Percentiles rank a stretch among this genome's conserved stretches.
Conservation (phyloP, 1,139 yeast species). For the Zygosaccharomyces pseudobailii region DNA sequence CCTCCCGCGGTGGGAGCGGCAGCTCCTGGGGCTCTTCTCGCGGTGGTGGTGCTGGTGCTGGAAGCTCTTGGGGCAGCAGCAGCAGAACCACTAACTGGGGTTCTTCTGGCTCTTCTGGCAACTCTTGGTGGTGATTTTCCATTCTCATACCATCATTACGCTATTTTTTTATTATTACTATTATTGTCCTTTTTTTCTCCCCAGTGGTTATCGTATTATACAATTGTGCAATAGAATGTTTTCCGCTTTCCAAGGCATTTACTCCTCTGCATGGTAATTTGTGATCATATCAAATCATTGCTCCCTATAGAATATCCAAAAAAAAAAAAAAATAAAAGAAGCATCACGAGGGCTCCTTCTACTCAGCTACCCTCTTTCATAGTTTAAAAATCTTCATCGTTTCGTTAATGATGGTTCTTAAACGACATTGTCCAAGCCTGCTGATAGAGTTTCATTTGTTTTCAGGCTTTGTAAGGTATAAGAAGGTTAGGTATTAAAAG, state of each 20-base stretch:
- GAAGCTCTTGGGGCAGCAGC: constrained; percentile 28
- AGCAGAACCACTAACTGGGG: constrained; percentile 19
- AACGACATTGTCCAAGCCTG: constrained; percentile 4
- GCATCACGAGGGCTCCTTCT: neutral
- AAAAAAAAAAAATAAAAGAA: neutral
- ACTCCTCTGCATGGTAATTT: constrained; percentile 5
- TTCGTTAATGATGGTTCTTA: constrained; percentile 4
- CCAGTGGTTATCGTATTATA: constrained; percentile 21
- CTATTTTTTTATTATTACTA: constrained; percentile 12
- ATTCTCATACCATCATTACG: constrained; percentile 7
- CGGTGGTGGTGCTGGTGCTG: constrained; percentile 32
- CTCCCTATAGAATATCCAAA: neutral
- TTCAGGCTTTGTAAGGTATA: constrained; percentile 10
- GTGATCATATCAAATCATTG: constrained; percentile 6
- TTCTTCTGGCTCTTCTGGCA: constrained; percentile 29
- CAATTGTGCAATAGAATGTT: constrained; percentile 24
- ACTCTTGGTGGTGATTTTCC: constrained; percentile 22
- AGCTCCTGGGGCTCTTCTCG: constrained; percentile 35
- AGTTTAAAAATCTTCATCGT: neutral
- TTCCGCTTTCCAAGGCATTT: constrained; percentile 10
- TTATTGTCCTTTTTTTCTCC: constrained; percentile 12
- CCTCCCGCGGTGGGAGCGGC: constrained; percentile 34
- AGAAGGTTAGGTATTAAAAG: constrained; percentile 10
- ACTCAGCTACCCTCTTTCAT: neutral
- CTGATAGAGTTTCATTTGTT: constrained; percentile 13